phyloP scores from a whole-genome alignment of 306 rosid genomes.

The Datisca glomerata region DNA sequence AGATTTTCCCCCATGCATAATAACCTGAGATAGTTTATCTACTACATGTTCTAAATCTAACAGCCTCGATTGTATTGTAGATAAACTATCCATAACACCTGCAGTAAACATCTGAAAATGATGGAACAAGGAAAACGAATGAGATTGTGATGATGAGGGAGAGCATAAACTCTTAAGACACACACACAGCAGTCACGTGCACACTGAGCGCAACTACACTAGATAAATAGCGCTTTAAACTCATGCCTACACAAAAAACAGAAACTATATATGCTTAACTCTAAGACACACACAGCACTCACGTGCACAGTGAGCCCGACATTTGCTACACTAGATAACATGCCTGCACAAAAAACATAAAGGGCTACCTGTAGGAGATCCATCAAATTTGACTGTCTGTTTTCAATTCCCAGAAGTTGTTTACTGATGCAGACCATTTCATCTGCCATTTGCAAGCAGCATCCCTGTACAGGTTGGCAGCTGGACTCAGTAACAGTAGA shows the following conservation, averaged over 20 bases:
- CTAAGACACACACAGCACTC: no score
- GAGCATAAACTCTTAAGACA: no score
- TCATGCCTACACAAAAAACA: no score
- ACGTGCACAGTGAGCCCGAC: no score
- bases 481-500: constrained; percentile 50
- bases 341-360: constrained; percentile 5
- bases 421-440: constrained; percentile 58
- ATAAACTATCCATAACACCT: constrained; percentile 54
- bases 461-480: constrained; percentile 35
- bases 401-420: constrained; percentile 65
- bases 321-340: no score
- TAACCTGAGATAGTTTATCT: constrained; percentile 42
- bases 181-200: no score
- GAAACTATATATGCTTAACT: no score
- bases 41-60: constrained; percentile 54
- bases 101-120: constrained; percentile 50
- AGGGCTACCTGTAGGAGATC: constrained; percentile 56
- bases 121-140: constrained; percentile 10
- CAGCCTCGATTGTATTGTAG: constrained; percentile 60
- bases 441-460: constrained; percentile 44
- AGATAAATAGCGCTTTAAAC: no score
- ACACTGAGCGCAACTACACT: no score
- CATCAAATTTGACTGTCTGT: constrained; percentile 58
- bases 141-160: no score
- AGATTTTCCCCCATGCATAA: constrained; percentile 30